phyloP scores from a whole-genome alignment of 305 asterid genomes.

The Fraxinus velutina region DNA sequence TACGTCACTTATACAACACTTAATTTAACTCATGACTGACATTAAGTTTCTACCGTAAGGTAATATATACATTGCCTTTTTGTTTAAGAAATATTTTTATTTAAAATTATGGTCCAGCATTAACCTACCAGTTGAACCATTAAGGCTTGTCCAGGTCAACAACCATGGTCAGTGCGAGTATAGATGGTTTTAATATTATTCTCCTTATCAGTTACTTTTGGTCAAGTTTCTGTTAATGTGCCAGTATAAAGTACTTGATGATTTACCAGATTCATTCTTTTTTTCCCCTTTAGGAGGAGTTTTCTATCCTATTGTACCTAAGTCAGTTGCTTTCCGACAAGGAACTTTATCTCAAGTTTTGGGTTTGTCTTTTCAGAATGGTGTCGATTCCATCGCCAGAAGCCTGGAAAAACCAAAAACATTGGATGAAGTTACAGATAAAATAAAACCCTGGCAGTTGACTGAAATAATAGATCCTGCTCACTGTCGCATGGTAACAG shows the following conservation, averaged over 20 bases:
- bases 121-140: background rate
- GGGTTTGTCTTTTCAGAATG: slow-evolving; percentile 57
- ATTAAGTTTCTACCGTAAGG: background rate
- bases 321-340: slow-evolving; percentile 8
- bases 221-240: background rate
- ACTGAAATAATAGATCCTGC: slow-evolving; percentile 79
- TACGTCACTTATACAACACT: background rate
- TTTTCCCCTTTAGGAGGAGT: background rate
- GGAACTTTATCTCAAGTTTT: slow-evolving; percentile 13
- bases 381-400: slow-evolving; percentile 77
- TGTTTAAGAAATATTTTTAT: background rate
- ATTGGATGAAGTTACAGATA: slow-evolving; percentile 70
- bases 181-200: background rate
- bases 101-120: background rate
- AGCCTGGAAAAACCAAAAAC: slow-evolving; percentile 82
- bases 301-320: background rate
- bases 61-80: background rate
- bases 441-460: slow-evolving; percentile 78
- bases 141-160: background rate
- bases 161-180: background rate
- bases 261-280: background rate
- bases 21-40: background rate
- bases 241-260: slow-evolving; percentile 7
- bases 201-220: background rate
- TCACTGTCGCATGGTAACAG: slow-evolving; percentile 79